These are phyloP conservation scores for Pseudonectria buxi DNA, from an alignment of 2,329 filamentous ascomycete genomes.

Conservation along the genomic window DNA sequence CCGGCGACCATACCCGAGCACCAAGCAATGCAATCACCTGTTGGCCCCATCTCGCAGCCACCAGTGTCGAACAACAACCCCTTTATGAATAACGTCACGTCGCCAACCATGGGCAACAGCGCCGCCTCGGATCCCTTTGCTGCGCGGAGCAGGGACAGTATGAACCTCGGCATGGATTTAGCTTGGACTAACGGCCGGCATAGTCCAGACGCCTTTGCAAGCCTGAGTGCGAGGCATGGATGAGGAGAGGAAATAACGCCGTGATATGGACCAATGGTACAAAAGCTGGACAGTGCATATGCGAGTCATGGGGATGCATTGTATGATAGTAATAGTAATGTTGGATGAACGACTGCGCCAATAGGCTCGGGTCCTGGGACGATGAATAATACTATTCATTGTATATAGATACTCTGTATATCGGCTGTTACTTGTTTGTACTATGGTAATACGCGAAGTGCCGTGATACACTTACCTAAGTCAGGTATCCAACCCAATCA, in stretches of 20 bases:
- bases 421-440: too few relatives aligned
- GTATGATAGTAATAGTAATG: constrained; percentile 25
- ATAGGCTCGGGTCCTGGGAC: not conserved
- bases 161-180: constrained; percentile 58
- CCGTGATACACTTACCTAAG: too few relatives aligned
- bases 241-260: constrained; percentile 25
- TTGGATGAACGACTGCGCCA: constrained; percentile 12
- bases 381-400: too few relatives aligned
- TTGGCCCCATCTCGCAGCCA: constrained; percentile 26
- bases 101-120: constrained; percentile 17
- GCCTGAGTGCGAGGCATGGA: constrained; percentile 57
- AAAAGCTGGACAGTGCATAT: constrained; percentile 17
- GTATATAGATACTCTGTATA: too few relatives aligned
- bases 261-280: constrained; percentile 9
- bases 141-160: constrained; percentile 59
- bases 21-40: constrained; percentile 18
- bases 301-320: constrained; percentile 10
- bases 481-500: too few relatives aligned
- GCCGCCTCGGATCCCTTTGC: constrained; percentile 37
- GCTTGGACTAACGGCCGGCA: constrained; percentile 64
- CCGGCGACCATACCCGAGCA: constrained; percentile 24
- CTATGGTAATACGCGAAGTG: too few relatives aligned
- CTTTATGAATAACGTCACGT: constrained; percentile 37
- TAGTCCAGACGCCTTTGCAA: constrained; percentile 74
- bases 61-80: constrained; percentile 49